phyloP scores from a whole-genome alignment of 2,329 filamentous ascomycete genomes.

The Fusarium haematococcum region DNA sequence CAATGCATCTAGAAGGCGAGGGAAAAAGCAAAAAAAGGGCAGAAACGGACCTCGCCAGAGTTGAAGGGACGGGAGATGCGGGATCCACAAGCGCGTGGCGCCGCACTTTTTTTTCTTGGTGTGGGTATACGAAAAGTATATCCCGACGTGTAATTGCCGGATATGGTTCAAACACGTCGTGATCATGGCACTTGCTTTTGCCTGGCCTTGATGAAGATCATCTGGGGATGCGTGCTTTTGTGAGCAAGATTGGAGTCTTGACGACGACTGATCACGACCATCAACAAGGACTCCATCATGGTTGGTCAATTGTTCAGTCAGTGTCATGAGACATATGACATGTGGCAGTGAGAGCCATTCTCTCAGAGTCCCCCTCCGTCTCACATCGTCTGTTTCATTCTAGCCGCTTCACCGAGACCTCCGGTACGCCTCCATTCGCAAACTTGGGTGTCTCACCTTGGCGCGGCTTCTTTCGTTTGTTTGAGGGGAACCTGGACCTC shows the following conservation, averaged over 20 bases:
- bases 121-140: slow-evolving; percentile 33
- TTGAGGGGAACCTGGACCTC: not conserved
- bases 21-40: slow-evolving; percentile 20
- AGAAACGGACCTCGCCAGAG: slow-evolving; percentile 1
- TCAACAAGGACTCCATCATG: slow-evolving; percentile 3
- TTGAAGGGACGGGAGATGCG: slow-evolving; percentile 21
- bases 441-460: not conserved
- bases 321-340: slow-evolving; percentile 24
- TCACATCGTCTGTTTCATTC: slow-evolving; percentile 9
- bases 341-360: not conserved
- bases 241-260: not conserved
- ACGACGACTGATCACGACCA: not conserved
- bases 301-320: not conserved
- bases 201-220: not conserved
- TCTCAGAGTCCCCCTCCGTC: slow-evolving; percentile 12
- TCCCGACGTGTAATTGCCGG: slow-evolving; percentile 29
- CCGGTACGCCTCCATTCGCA: slow-evolving; percentile 15
- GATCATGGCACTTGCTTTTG: slow-evolving; percentile 10
- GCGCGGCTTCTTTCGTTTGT: not conserved
- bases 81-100: slow-evolving; percentile 41
- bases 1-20: slow-evolving; percentile 40
- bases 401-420: slow-evolving; percentile 4
- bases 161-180: slow-evolving; percentile 6
- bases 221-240: not conserved
- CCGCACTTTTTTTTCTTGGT: slow-evolving; percentile 21